Conservation (phyloP, 2,329 filamentous ascomycete genomes). For the Periconia digitata region DNA sequence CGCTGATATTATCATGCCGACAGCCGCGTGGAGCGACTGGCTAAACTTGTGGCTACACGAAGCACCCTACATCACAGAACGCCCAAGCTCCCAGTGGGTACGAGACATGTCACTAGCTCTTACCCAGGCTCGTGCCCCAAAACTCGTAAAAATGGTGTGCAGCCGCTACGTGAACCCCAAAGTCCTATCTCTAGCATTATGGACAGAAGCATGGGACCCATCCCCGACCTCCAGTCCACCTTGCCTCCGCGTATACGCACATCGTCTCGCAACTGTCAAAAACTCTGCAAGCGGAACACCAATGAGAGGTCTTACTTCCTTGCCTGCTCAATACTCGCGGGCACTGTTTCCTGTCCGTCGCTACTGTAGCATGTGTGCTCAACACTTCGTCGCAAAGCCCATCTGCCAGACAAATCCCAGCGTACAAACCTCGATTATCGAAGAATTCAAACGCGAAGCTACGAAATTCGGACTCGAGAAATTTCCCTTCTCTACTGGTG, state of each 20-base stretch:
- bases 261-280: constrained; percentile 4
- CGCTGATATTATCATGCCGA: not conserved
- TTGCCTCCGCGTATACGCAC: constrained; percentile 9
- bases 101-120: not conserved
- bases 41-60: not conserved
- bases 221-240: not conserved
- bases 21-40: not conserved
- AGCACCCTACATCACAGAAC: not conserved
- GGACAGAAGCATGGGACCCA: not conserved
- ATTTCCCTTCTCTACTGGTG: constrained; percentile 1
- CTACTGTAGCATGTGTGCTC: not conserved
- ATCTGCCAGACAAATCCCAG: constrained; percentile 4
- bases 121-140: not conserved
- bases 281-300: not conserved
- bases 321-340: not conserved
- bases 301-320: not conserved
- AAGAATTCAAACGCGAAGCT: constrained; percentile 5
- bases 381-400: constrained; percentile 3
- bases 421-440: not conserved
- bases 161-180: not conserved
- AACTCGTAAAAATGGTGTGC: not conserved
- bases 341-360: not conserved
- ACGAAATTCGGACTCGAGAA: constrained; percentile 1
- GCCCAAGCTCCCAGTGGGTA: not conserved
- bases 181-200: not conserved